Conservation (phyloP, 805 yeast species). For the Cephaloascus fragrans region DNA sequence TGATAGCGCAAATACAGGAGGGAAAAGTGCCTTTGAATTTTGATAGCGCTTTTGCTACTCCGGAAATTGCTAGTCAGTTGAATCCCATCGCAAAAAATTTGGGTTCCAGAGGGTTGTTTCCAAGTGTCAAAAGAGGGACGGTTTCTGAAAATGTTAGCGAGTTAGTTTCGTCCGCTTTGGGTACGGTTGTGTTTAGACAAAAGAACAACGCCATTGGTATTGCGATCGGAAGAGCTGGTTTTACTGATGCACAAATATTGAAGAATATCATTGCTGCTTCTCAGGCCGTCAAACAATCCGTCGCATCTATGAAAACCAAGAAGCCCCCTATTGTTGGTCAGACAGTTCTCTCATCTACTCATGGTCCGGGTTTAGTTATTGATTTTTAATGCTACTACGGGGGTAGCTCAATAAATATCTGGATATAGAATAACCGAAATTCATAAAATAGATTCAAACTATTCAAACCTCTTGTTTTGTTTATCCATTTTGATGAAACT, state of each 20-base stretch:
- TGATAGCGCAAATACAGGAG: constrained; percentile 50
- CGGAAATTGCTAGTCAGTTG: constrained; percentile 62
- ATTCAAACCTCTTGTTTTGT: no score
- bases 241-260: constrained; percentile 67
- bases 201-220: constrained; percentile 48
- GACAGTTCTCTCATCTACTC: constrained; percentile 57
- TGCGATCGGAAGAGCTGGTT: constrained; percentile 69
- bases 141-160: constrained; percentile 56
- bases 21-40: constrained; percentile 43
- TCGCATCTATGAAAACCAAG: constrained; percentile 49
- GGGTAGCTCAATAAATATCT: no score
- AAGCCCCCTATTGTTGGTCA: constrained; percentile 65
- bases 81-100: constrained; percentile 64
- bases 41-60: constrained; percentile 78
- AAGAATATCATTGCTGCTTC: constrained; percentile 62
- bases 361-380: constrained; percentile 74
- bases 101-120: constrained; percentile 89
- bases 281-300: constrained; percentile 44
- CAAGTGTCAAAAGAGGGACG: constrained; percentile 78
- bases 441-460: no score
- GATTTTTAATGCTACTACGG: constrained; percentile 21
- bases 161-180: constrained; percentile 46
- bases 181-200: constrained; percentile 75
- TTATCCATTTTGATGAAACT: no score
- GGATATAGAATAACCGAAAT: no score